Evolutionary conservation across 2,329 filamentous ascomycete species (phyloP).

Genomic region (Nemania abortiva): DNA sequence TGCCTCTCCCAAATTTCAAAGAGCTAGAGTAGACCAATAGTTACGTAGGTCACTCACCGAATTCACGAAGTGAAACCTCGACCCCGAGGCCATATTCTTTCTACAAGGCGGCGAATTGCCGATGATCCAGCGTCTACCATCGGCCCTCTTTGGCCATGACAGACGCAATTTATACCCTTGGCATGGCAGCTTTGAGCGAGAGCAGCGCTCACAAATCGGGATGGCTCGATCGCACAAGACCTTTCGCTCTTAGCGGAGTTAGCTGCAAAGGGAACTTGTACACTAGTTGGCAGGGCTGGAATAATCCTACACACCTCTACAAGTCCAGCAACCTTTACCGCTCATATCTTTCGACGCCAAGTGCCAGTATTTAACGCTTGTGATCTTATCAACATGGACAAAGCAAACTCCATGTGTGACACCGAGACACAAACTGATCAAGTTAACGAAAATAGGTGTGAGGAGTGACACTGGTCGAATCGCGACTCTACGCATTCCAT

Average conservation of each 20-base stretch:
- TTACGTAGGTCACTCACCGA: not conserved
- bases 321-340: slow-evolving; percentile 21
- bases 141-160: slow-evolving; percentile 42
- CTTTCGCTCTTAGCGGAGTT: slow-evolving; percentile 23
- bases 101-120: slow-evolving; percentile 9
- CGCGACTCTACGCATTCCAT: too few relatives aligned
- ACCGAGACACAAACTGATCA: not conserved
- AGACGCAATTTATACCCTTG: slow-evolving; percentile 30
- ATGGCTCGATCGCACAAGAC: slow-evolving; percentile 19
- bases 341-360: slow-evolving; percentile 15
- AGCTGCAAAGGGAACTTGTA: slow-evolving; percentile 4
- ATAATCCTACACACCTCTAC: slow-evolving; percentile 19
- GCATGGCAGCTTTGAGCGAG: slow-evolving; percentile 20
- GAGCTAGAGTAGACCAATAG: not conserved
- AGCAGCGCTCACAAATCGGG: slow-evolving; percentile 18
- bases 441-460: slow-evolving; percentile 5
- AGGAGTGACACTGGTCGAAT: not conserved
- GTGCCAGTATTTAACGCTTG: not conserved
- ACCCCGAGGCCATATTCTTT: not conserved
- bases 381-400: not conserved
- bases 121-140: slow-evolving; percentile 41
- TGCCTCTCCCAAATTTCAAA: not conserved
- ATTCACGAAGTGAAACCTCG: slow-evolving; percentile 11
- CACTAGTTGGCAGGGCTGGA: not conserved
- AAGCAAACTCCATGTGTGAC: not conserved